Base-by-base conservation (phyloP, 2,329 filamentous ascomycete species). In the Davidsoniella eucalypti region DNA sequence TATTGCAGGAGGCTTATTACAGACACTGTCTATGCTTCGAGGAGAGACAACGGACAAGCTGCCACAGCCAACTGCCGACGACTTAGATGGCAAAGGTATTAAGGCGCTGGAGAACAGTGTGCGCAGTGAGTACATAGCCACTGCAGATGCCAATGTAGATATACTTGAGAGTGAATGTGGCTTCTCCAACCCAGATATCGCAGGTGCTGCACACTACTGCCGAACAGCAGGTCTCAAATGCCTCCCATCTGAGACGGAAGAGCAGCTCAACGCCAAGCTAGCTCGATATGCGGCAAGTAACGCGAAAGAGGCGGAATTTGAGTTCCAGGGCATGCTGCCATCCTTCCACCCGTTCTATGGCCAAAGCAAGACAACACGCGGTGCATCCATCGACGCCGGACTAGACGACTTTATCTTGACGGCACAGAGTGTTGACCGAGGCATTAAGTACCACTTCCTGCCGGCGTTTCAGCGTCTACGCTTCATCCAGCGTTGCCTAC, bases 331-430 rank as follows among this genome's bases (percentile, higher is more conserved):
- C 36, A 33, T 50, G 26, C 38, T 59, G 2, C 53, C 54, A 7
- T 9, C 21, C 6, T n/a, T 42, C 33, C 55, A 53, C 21, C 56
- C 57, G 1, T 38, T 17, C 7, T 44, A 53, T 10, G 55, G 53
- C 9, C 33, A 48, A 29, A 46, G 16, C 5, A 54, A 55, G 43
- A 29, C 4, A 1, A 53, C 55, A 9, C 50, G 57, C 7, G 56
- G 56, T 8, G 51, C 55, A 6, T 12, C 21, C 1, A 53, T 58
- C 14, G 57, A 59, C 23, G 55, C 54, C 16, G 55, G 52, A 1
- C 51, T 57, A 2, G 55, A 57, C 7, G 53, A 52, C 39, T 54
- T 57, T 39, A 55, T 56, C 23, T 25, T 57, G 36, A 47, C 55
- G 12, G 47, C 55, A 1, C 58, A 58, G 36, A 56, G 53, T 44